phyloP scores from a whole-genome alignment of 345 rosid genomes.

The Sonneratia caseolaris region DNA sequence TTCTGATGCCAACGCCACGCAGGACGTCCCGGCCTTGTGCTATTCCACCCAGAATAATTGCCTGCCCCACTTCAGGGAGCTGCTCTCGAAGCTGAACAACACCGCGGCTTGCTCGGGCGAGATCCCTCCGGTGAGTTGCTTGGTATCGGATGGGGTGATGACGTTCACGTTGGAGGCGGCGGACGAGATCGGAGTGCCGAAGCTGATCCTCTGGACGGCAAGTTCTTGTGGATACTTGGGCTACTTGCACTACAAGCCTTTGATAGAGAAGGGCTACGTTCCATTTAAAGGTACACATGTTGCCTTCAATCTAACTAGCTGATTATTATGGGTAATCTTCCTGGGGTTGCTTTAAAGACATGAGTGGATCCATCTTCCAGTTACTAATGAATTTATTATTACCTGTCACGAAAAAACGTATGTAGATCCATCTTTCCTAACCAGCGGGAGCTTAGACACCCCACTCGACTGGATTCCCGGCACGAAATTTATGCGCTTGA shows the following conservation, averaged over 20 bases:
- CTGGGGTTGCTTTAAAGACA: no score
- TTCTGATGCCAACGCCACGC: constrained; percentile 14
- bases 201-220: constrained; percentile 18
- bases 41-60: constrained; percentile 4
- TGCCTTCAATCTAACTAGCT: no score
- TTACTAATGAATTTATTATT: no score
- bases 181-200: constrained; percentile 22
- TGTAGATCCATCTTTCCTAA: constrained; percentile 35
- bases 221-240: constrained; percentile 12
- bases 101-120: not conserved
- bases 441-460: constrained; percentile 38
- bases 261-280: constrained; percentile 5
- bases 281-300: constrained; percentile 8
- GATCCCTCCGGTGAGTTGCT: constrained; percentile 28
- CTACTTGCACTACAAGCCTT: not conserved
- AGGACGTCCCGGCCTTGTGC: constrained; percentile 18
- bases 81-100: not conserved
- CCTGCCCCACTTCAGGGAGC: constrained; percentile 10
- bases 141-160: constrained; percentile 36
- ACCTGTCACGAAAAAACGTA: no score
- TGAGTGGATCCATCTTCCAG: no score
- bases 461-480: constrained; percentile 36
- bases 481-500: constrained; percentile 28
- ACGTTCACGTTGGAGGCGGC: constrained; percentile 9
- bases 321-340: no score